Conservation (phyloP, 148 eudicot genomes). For the Camellia granthamiana region DNA sequence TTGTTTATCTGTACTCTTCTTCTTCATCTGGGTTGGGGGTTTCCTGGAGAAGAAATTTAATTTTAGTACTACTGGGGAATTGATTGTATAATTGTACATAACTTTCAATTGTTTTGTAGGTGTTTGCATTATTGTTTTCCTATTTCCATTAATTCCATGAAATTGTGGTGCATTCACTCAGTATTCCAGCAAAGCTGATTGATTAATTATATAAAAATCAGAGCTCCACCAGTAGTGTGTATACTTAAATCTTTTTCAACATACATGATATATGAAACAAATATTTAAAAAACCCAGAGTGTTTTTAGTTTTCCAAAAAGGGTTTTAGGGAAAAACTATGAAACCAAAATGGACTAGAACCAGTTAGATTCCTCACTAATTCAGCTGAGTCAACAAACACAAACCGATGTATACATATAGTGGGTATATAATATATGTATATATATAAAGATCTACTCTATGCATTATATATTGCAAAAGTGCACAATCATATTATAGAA, state of each 20-base stretch:
- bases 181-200: too few species aligned
- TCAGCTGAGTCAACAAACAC: slow-evolving; percentile 21
- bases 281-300: neutral
- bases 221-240: neutral
- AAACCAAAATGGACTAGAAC: neutral
- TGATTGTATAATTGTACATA: neutral
- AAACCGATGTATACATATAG: neutral
- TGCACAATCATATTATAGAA: neutral
- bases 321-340: neutral
- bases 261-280: neutral
- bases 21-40: too few species aligned
- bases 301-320: neutral
- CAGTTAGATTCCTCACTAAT: neutral
- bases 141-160: neutral
- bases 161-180: neutral
- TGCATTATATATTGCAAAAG: neutral
- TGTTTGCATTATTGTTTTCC: neutral
- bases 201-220: neutral
- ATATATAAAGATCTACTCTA: neutral
- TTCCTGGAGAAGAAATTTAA: neutral
- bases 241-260: neutral
- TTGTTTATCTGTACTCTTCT: neutral
- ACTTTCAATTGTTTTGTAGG: neutral
- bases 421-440: neutral
- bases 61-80: neutral